Percentiles rank a stretch among this genome's conserved stretches.
Evolutionary conservation across 208 protist genomes (phyloP).

Genomic region (Trypanosoma rangeli): DNA sequence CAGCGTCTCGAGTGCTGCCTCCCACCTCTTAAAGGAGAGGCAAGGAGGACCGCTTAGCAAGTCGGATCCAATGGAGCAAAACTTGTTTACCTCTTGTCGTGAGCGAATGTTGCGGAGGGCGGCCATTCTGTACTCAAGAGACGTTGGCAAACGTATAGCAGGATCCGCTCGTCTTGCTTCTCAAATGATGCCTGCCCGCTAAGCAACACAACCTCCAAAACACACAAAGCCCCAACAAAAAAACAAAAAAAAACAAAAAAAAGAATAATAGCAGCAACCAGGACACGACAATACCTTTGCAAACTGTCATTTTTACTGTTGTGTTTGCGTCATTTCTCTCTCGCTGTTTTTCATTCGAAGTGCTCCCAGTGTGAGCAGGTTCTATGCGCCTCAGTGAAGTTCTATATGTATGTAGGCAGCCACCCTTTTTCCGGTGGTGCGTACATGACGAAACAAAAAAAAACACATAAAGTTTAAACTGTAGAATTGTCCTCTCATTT

Average conservation of each 20-base stretch:
- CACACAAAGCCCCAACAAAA: not conserved
- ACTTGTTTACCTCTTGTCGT: conserved; percentile 13
- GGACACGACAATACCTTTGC: not conserved
- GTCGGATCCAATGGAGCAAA: conserved; percentile 15
- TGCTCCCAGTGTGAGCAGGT: not conserved
- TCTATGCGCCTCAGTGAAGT: not conserved
- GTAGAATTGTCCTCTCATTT: conserved; percentile 9
- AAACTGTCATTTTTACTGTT: not conserved
- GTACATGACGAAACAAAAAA: conserved; percentile 23
- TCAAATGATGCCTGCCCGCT: not conserved
- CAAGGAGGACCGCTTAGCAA: conserved; percentile 16
- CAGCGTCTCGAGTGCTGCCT: conserved; percentile 8
- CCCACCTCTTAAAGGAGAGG: conserved; percentile 12
- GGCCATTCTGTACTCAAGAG: conserved; percentile 10
- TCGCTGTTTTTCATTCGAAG: not conserved
- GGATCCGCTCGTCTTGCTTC: not conserved
- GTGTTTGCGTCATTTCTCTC: not conserved
- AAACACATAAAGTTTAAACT: conserved; percentile 24
- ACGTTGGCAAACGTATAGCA: not conserved
- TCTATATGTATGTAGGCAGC: not conserved
- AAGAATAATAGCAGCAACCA: not conserved
- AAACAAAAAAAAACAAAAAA: conserved; percentile 3
- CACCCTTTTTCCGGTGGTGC: not conserved
- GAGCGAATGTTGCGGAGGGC: conserved; percentile 24
- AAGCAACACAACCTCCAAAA: not conserved